Evolutionary conservation across 441 rosid species (phyloP).

Genomic region (Kokia cookei): DNA sequence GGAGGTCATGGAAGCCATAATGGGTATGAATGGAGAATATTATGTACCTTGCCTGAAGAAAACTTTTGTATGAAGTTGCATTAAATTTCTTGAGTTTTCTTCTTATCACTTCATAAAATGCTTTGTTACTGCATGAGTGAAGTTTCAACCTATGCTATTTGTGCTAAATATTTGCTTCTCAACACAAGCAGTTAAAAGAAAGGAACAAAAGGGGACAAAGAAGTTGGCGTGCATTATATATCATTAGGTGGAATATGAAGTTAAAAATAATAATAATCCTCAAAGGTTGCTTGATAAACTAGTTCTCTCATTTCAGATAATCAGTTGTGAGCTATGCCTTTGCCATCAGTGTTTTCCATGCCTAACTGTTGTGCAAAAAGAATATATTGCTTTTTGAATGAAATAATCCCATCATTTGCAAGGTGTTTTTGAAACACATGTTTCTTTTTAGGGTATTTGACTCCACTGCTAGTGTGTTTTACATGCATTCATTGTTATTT

Average conservation of each 20-base stretch:
- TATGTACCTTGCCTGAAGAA: not conserved
- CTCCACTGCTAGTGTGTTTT: not conserved
- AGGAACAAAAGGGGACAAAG: not conserved
- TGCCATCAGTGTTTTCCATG: not conserved
- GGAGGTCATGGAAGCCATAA: constrained; percentile 89
- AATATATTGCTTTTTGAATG: not conserved
- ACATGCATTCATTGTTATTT: not conserved
- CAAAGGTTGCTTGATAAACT: not conserved
- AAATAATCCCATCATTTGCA: not conserved
- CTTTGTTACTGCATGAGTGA: not conserved
- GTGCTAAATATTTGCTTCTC: not conserved
- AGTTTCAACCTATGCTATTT: not conserved
- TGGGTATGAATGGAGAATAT: constrained; percentile 43
- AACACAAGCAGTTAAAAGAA: not conserved
- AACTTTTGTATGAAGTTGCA: not conserved
- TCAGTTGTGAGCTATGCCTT: not conserved
- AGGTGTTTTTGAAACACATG: not conserved
- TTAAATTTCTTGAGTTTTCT: not conserved
- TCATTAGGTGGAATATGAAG: not conserved
- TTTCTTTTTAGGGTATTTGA: not conserved
- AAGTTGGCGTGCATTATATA: not conserved
- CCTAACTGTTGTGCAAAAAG: not conserved
- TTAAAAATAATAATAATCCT: not conserved
- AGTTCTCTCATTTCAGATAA: not conserved
- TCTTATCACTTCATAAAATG: not conserved